phyloP scores from a whole-genome alignment of 164 flowering plant genomes.

The Vitis rupestris region DNA sequence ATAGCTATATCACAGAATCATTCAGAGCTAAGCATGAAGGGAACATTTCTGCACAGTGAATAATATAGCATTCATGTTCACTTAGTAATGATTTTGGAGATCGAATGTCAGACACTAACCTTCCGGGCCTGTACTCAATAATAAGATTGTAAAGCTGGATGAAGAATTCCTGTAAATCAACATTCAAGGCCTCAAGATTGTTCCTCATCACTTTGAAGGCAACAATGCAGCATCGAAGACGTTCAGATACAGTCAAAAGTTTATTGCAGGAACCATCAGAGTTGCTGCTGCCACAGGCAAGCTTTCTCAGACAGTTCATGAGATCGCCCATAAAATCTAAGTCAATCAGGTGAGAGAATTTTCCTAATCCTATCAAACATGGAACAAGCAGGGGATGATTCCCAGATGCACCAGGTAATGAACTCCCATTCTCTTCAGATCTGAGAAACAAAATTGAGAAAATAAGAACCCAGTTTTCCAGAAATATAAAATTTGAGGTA shows the following conservation, averaged over 20 bases:
- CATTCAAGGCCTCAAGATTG: constrained; percentile 87
- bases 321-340: constrained; percentile 92
- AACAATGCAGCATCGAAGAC: constrained; percentile 88
- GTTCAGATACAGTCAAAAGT: constrained; percentile 70
- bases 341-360: constrained; percentile 82
- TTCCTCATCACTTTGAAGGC: constrained; percentile 94
- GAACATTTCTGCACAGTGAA: no score
- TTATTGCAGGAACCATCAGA: constrained; percentile 32
- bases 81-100: background rate
- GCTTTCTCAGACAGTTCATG: constrained; percentile 73
- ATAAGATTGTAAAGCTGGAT: constrained; percentile 83
- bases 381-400: constrained; percentile 75
- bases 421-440: constrained; percentile 28
- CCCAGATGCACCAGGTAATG: constrained; percentile 30
- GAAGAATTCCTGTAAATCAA: constrained; percentile 87
- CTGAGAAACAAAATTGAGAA: constrained; percentile 25
- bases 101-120: constrained; percentile 43
- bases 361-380: constrained; percentile 85
- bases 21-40: no score
- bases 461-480: background rate
- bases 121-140: constrained; percentile 82
- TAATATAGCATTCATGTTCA: no score
- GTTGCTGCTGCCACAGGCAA: constrained; percentile 52
- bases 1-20: no score
- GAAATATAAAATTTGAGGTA: background rate